Evolutionary conservation across 345 rosid genomes (phyloP), one percentile per base, ranked within the genome.

Genomic region (Lumnitzera racemosa): DNA sequence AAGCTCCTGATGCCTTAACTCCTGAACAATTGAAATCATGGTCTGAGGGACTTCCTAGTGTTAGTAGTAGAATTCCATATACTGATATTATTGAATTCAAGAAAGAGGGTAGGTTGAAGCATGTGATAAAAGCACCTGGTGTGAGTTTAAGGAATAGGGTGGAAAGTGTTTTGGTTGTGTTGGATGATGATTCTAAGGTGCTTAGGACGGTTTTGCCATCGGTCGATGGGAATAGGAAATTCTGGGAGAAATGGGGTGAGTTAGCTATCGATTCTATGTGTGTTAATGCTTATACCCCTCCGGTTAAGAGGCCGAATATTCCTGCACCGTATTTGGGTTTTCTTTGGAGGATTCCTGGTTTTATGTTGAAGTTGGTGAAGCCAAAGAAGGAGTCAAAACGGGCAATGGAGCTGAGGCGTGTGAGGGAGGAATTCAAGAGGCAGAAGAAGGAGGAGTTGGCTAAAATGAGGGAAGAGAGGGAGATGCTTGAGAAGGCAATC

Each of bases 171-270:
- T 70, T 91, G 63, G 85, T 88, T 6, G 98, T 91, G 62, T 70
- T 91, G 61, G 96, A 84, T 66, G 95, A 88, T 76, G 95, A 88
- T 76, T 84, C 89, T 76, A 74, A 70, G 53, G 95, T 91, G 65
- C 63, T 84, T 13, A 84, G 96, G 63, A 91, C 91, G 36, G 98
- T 88, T 53, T 72, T 91, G 61, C 98, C 96, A 43, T 86, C 89
- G 0, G 24, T 77, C 56, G 83, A 74, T 65, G 82, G 91, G 76
- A 83, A 84, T 63, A 64, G 62, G 69, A 83, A 76, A 79, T 91
- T 91, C 69, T 91, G 98, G 98, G 85, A 86, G 46, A 73, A 66
- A 15, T 91, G 98, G 96, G 84, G 81, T 63, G 81, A 79, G 74
- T 77, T 86, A 64, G 77, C 74, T 57, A 72, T 91, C 12, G 95